These are phyloP conservation scores for Chlorella vulgaris DNA, from an alignment of 139 green algal species.

Conservation along the genomic window DNA sequence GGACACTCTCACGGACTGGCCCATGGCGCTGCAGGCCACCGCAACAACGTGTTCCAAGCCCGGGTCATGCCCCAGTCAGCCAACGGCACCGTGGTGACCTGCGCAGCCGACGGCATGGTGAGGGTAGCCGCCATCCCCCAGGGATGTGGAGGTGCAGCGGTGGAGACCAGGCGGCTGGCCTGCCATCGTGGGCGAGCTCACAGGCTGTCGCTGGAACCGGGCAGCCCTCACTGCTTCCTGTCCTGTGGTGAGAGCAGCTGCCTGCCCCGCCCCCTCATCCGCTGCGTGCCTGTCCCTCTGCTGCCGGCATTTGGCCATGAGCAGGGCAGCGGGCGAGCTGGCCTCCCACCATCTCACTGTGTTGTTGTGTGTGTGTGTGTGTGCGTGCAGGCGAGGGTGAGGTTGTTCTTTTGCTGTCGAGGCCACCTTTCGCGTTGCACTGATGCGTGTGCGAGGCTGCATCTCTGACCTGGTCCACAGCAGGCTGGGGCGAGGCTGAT, in stretches of 20 bases:
- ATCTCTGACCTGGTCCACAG: no score
- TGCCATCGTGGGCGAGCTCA: slow-evolving; percentile 62
- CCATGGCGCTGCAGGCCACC: slow-evolving; percentile 55
- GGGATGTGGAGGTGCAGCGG: neutral
- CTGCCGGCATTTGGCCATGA: no score
- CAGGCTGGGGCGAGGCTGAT: no score
- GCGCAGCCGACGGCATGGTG: slow-evolving; percentile 62
- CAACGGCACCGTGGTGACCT: slow-evolving; percentile 58
- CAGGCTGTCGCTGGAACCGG: slow-evolving; percentile 78
- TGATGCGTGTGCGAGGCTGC: no score
- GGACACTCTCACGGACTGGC: no score
- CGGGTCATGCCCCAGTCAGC: slow-evolving; percentile 48
- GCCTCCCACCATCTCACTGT: no score
- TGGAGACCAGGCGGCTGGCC: slow-evolving; percentile 40
- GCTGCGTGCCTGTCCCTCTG: no score
- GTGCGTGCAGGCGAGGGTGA: neutral
- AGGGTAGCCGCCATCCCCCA: slow-evolving; percentile 32
- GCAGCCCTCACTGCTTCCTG: slow-evolving; percentile 49
- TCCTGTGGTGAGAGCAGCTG: slow-evolving; percentile 58
- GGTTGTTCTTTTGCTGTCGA: neutral
- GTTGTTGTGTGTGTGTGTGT: no score
- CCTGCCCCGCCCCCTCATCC: neutral
- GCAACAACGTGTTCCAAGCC: slow-evolving; percentile 56
- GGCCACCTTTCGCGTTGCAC: no score
- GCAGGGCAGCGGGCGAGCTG: no score